A percentile compares a stretch with the other conserved stretches of the same genome.
phyloP scores from a whole-genome alignment of 2,329 filamentous ascomycete species.

The Lasiodiplodia citricola region DNA sequence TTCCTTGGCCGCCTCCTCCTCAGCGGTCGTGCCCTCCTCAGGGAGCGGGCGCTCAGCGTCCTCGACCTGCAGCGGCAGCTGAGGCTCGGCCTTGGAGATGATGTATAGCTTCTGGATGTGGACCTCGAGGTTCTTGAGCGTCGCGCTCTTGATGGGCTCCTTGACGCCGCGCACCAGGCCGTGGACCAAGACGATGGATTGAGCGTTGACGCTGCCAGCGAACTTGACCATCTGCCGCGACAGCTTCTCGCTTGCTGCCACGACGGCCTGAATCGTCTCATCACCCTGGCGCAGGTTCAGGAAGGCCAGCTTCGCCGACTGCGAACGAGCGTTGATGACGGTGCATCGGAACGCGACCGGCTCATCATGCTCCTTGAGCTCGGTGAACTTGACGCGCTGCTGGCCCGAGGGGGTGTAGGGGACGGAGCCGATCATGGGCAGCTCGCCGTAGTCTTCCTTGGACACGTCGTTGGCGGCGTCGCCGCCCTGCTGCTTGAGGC shows the following conservation, averaged over 20 bases:
- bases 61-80: constrained; percentile 64
- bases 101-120: constrained; percentile 87
- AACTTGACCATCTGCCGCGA: constrained; percentile 96
- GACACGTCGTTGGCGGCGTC: constrained; percentile 69
- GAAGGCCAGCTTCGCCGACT: constrained; percentile 91
- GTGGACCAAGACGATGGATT: constrained; percentile 83
- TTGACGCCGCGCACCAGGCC: constrained; percentile 80
- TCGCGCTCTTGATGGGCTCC: constrained; percentile 87
- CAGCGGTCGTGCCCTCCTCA: constrained; percentile 52
- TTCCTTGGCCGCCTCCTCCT: constrained; percentile 50
- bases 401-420: constrained; percentile 58
- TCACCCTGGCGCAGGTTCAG: constrained; percentile 78
- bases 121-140: constrained; percentile 79
- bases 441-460: constrained; percentile 80
- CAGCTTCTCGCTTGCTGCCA: constrained; percentile 65
- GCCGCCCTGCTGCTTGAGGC: constrained; percentile 63
- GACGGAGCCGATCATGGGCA: constrained; percentile 63
- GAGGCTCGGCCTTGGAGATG: constrained; percentile 67
- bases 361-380: constrained; percentile 41
- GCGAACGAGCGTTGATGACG: constrained; percentile 85
- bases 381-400: constrained; percentile 63
- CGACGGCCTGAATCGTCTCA: constrained; percentile 82
- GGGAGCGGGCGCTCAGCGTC: constrained; percentile 59
- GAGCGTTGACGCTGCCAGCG: constrained; percentile 73
- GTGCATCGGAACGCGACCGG: constrained; percentile 76